Percentiles rank a stretch among this genome's conserved stretches.
phyloP scores from a whole-genome alignment of 1,139 yeast species.

The Yamadazyma conglobata region DNA sequence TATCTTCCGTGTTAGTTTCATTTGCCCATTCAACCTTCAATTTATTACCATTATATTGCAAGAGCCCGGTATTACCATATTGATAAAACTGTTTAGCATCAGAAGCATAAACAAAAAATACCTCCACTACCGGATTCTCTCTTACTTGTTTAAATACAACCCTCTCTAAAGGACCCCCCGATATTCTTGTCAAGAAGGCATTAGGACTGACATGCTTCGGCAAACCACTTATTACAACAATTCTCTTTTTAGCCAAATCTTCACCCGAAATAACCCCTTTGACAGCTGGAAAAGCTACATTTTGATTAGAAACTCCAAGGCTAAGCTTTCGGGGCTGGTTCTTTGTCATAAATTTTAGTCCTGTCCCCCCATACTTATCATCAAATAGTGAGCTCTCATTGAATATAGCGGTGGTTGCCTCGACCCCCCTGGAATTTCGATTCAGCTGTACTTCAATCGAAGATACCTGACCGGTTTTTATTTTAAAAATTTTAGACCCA shows the following conservation, averaged over 20 bases:
- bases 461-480: too few relatives aligned
- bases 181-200: slow-evolving; percentile 53
- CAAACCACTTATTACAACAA: slow-evolving; percentile 19
- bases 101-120: slow-evolving; percentile 51
- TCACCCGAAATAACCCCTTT: too few relatives aligned
- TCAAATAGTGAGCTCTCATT: too few relatives aligned
- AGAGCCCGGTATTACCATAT: slow-evolving; percentile 53
- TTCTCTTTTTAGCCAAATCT: slow-evolving; percentile 12
- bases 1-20: slow-evolving; percentile 21
- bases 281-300: too few relatives aligned
- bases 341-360: too few relatives aligned
- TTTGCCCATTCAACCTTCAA: slow-evolving; percentile 41
- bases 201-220: slow-evolving; percentile 36
- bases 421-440: too few relatives aligned
- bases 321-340: too few relatives aligned
- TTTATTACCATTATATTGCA: slow-evolving; percentile 57
- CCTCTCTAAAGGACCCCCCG: slow-evolving; percentile 75
- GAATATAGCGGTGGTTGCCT: too few relatives aligned
- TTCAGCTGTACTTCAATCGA: too few relatives aligned
- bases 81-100: slow-evolving; percentile 56
- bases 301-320: too few relatives aligned
- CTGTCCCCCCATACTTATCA: too few relatives aligned
- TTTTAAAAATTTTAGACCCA: slow-evolving; percentile 18
- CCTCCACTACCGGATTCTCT: slow-evolving; percentile 29
- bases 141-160: slow-evolving; percentile 26